phyloP scores from a whole-genome alignment of 257 asterid species.

The Capsicum chinense region DNA sequence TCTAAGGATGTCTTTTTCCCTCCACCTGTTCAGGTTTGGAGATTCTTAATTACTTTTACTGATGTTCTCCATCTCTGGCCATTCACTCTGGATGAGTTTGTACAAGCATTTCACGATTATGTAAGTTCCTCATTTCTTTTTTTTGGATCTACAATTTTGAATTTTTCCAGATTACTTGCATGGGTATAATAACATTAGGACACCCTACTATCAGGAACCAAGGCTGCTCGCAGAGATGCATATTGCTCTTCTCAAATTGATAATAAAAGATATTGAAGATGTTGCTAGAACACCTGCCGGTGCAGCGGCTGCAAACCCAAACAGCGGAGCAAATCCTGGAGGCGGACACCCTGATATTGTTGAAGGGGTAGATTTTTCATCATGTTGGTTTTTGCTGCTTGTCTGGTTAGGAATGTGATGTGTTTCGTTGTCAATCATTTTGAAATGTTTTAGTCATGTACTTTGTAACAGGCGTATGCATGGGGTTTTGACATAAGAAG shows the following conservation, averaged over 20 bases:
- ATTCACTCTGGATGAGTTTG: constrained; percentile 86
- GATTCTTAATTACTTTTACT: constrained; percentile 79
- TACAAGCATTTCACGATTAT: constrained; percentile 73
- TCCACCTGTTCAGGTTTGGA: constrained; percentile 66
- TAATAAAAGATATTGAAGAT: constrained; percentile 86
- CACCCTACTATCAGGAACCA: constrained; percentile 59
- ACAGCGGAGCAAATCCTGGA: constrained; percentile 55
- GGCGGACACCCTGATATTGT: constrained; percentile 84
- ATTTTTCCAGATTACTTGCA: constrained; percentile 23
- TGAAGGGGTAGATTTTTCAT: constrained; percentile 71
- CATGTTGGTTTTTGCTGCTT: constrained; percentile 20
- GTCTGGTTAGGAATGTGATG: constrained; percentile 30
- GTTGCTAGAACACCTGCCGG: constrained; percentile 67
- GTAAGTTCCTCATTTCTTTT: constrained; percentile 46
- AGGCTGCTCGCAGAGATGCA: constrained; percentile 88
- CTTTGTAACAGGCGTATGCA: constrained; percentile 70
- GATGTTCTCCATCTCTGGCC: constrained; percentile 96
- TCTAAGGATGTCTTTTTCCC: constrained; percentile 21
- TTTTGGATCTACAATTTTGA: constrained; percentile 13
- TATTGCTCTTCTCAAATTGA: constrained; percentile 68
- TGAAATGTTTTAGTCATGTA: constrained; percentile 32
- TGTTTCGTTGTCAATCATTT: constrained; percentile 15
- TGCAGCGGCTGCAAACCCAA: constrained; percentile 56
- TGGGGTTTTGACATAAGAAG: constrained; percentile 92
- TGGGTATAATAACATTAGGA: constrained; percentile 11